Percentiles rank a stretch among this genome's conserved stretches.
Conservation (phyloP, 2,329 filamentous ascomycete genomes). For the Metarhizium robertsii region DNA sequence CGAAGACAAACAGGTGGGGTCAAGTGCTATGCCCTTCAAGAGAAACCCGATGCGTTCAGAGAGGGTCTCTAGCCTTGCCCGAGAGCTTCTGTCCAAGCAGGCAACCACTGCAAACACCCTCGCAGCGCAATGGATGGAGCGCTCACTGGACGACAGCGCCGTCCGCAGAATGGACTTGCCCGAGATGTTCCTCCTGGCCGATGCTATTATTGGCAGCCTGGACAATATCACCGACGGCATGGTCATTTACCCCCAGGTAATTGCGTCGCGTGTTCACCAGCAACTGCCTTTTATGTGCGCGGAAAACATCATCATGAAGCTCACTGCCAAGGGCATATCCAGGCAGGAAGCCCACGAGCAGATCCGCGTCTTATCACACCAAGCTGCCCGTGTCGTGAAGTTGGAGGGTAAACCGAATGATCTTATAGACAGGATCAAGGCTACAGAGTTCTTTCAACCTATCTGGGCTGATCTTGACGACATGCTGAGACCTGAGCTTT, state of each 20-base stretch:
- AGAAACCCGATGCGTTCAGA: slow-evolving; percentile 11
- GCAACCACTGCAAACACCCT: slow-evolving; percentile 20
- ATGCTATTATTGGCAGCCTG: slow-evolving; percentile 56
- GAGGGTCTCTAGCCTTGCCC: slow-evolving; percentile 13
- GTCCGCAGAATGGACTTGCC: slow-evolving; percentile 18
- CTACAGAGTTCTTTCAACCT: slow-evolving; percentile 63
- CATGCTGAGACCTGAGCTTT: slow-evolving; percentile 54
- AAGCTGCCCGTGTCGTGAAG: slow-evolving; percentile 56
- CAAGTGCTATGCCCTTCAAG: slow-evolving; percentile 13
- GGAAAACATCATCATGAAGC: slow-evolving; percentile 60
- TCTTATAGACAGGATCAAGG: slow-evolving; percentile 67
- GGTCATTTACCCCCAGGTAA: slow-evolving; percentile 70
- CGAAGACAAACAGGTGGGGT: slow-evolving; percentile 69
- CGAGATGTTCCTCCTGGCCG: slow-evolving; percentile 57
- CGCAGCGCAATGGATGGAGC: slow-evolving; percentile 43
- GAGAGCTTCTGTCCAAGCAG: slow-evolving; percentile 12
- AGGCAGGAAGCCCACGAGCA: slow-evolving; percentile 81
- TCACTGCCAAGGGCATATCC: slow-evolving; percentile 60
- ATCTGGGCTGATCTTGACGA: slow-evolving; percentile 60
- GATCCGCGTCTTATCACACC: slow-evolving; percentile 72
- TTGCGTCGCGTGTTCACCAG: slow-evolving; percentile 56
- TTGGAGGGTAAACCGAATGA: slow-evolving; percentile 64
- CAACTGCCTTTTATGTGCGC: slow-evolving; percentile 86
- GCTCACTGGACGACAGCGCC: slow-evolving; percentile 59
- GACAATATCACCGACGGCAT: slow-evolving; percentile 61